phyloP scores from a whole-genome alignment of 148 eudicot species.

The Camellia sinensis region DNA sequence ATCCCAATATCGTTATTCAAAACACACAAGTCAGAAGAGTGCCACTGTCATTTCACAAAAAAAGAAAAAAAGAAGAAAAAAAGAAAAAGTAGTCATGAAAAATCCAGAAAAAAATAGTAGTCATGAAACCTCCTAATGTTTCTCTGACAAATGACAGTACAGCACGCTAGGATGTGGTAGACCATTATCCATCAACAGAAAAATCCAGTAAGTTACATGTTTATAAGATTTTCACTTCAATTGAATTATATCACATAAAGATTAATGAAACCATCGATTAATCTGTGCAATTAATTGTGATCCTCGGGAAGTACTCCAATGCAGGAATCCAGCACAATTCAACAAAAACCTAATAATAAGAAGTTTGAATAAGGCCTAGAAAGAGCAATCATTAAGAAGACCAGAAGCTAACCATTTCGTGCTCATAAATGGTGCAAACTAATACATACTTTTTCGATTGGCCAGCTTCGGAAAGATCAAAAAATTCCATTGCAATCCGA shows the following conservation, averaged over 20 bases:
- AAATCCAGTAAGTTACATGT: not conserved
- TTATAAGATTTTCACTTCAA: not conserved
- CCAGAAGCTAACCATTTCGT: not conserved
- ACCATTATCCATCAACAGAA: not conserved
- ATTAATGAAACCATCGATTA: not conserved
- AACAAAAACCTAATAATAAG: not conserved
- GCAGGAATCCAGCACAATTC: not conserved
- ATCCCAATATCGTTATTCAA: too few relatives aligned
- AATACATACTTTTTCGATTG: slow-evolving; percentile 80
- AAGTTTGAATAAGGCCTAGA: not conserved
- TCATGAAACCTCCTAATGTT: not conserved
- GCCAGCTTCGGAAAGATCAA: slow-evolving; percentile 89
- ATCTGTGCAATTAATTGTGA: not conserved
- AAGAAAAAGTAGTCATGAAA: not conserved
- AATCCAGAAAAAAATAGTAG: not conserved
- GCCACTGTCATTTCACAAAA: not conserved
- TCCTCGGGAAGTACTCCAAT: not conserved
- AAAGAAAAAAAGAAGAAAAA: not conserved
- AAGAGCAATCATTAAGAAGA: not conserved
- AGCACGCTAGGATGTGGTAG: slow-evolving; percentile 1
- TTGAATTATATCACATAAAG: not conserved
- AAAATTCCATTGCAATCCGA: slow-evolving; percentile 96
- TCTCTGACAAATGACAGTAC: not conserved
- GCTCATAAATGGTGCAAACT: slow-evolving; percentile 1
- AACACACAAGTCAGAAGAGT: not conserved